Percentiles rank a stretch among this genome's conserved stretches.
phyloP scores from a whole-genome alignment of 75 land plant species.

The Cryptomeria japonica region DNA sequence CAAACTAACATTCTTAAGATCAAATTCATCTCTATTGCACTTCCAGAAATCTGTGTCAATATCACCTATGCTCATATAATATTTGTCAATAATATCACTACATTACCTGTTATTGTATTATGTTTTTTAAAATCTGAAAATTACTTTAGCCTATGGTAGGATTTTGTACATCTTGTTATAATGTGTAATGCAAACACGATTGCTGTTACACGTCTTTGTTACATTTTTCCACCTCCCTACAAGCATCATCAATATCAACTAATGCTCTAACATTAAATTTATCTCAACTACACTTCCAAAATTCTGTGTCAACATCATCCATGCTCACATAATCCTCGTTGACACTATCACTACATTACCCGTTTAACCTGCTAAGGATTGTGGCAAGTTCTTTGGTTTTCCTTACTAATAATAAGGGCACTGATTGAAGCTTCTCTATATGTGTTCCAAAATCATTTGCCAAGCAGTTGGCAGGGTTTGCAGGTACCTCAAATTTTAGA shows the following conservation, averaged over 20 bases:
- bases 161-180: background rate
- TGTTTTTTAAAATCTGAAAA: no score
- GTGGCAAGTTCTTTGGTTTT: background rate
- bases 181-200: background rate
- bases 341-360: background rate
- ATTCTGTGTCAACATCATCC: background rate
- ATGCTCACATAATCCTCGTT: background rate
- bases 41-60: background rate
- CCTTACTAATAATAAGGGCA: background rate
- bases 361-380: background rate
- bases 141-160: no score
- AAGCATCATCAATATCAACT: background rate
- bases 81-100: background rate
- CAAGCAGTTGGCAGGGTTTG: background rate
- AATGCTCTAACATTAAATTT: background rate
- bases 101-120: background rate
- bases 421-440: background rate
- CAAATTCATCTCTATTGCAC: background rate
- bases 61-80: background rate
- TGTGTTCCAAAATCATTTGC: background rate
- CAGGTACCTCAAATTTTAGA: background rate
- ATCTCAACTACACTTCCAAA: background rate
- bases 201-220: background rate
- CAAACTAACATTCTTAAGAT: background rate
- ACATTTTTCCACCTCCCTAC: background rate